Base-by-base conservation (phyloP, 2,329 filamentous ascomycete species). In the Xylaria arbuscula region DNA sequence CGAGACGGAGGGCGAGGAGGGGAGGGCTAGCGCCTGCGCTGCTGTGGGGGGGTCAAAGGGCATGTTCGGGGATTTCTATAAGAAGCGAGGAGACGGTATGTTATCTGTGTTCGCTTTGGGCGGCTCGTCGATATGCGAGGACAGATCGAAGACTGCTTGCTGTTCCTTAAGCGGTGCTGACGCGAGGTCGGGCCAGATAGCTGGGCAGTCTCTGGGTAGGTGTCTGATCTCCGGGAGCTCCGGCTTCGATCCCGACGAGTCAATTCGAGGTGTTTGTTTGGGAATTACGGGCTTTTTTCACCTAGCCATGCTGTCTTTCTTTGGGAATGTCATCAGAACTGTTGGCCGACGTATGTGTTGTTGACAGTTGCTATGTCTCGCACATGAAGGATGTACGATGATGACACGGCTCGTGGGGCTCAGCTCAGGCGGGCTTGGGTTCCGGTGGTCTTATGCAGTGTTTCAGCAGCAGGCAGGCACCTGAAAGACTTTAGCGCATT, bases 1-100 rank as follows among this genome's bases (percentile, higher is more conserved):
- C 57, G 80, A 76, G 56, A 76, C 73, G 28, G 78, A 78, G 9
- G 77, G 75, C 22, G 75, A 74, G 66, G 76, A 75, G 55, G 81
- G 81, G 62, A 86, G 76, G 67, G 84, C 81, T 45, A 86, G 83
- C 54, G 82, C 84, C 73, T 82, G 83, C 64, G 84, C 85, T 68
- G 85, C 80, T 66, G 84, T 83, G 54, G 78, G 77, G 77, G 85
- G 85, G 79, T 87, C 83, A 74, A 82, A 82, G 40, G 85, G 83
- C 85, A 88, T 88, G 22, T 11, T 70, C 24, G 58, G 50, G 36
- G 32, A 7, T 36, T 19, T 24, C 42, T 28, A 1, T 28, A 19
- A 19, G 40, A 19, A 47, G 42, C 9, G 1, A 19, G 28, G 5
- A 45, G 22, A 10, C 7, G 19, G 36, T 13, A n/a, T n/a, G 11